These are phyloP conservation scores for Fusarium buharicum DNA, from an alignment of 2,329 filamentous ascomycete genomes.

Conservation along the genomic window DNA sequence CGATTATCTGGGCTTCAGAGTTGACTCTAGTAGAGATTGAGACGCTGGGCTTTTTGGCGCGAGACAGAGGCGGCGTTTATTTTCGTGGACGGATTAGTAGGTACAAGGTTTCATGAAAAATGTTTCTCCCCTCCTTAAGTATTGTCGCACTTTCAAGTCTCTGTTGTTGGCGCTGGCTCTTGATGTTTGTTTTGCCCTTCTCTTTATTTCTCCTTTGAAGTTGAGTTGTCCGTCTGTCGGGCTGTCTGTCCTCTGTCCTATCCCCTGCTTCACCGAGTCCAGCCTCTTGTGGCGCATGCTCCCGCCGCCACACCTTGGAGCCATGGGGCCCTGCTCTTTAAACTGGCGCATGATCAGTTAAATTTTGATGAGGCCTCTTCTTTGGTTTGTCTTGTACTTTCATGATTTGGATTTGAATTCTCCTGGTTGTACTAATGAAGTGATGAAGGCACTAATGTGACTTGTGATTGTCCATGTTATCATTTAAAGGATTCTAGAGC, in stretches of 20 bases:
- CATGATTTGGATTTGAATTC: not conserved
- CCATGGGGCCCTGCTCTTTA: slow-evolving; percentile 9
- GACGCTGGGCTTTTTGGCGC: slow-evolving; percentile 10
- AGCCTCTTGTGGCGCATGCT: slow-evolving; percentile 27
- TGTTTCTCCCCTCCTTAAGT: slow-evolving; percentile 3
- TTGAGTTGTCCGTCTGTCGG: slow-evolving; percentile 17
- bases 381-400: not conserved
- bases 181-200: slow-evolving; percentile 8
- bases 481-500: no score
- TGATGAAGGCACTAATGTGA: not conserved
- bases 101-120: not conserved
- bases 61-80: not conserved
- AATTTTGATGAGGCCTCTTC: slow-evolving; percentile 21
- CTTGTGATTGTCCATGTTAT: not conserved
- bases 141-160: slow-evolving; percentile 10
- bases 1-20: slow-evolving; percentile 14
- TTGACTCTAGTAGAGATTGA: slow-evolving; percentile 11
- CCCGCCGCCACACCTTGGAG: slow-evolving; percentile 25
- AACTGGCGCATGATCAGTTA: slow-evolving; percentile 25
- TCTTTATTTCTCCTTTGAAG: slow-evolving; percentile 37
- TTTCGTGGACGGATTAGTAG: slow-evolving; percentile 5
- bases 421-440: not conserved
- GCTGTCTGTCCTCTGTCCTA: slow-evolving; percentile 34
- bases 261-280: slow-evolving; percentile 34
- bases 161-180: slow-evolving; percentile 21